Evolutionary conservation across 495 filamentous ascomycete species (phyloP).

Genomic region (Aspergillus affinis): DNA sequence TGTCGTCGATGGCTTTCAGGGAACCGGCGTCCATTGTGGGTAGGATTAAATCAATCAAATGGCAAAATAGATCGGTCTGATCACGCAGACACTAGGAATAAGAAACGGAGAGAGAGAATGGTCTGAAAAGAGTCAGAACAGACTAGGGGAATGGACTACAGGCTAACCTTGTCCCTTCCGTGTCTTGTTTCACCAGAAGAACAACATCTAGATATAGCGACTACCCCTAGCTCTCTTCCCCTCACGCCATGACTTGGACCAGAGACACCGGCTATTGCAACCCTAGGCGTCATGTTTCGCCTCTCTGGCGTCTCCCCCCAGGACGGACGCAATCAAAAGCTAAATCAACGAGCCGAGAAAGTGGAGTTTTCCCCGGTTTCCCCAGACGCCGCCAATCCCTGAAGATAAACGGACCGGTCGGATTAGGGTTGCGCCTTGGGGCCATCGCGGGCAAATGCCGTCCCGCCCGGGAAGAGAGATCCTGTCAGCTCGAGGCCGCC

Average conservation of each 20-base stretch:
- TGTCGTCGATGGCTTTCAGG: neutral
- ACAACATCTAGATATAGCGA: neutral
- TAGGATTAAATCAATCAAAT: neutral
- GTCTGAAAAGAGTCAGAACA: neutral
- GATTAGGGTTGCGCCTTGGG: neutral
- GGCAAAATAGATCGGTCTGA: neutral
- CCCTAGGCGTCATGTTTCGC: neutral
- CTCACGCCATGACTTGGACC: neutral
- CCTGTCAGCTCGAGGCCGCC: neutral
- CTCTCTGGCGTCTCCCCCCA: neutral
- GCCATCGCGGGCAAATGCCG: neutral
- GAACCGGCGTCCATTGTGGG: conserved; percentile 3
- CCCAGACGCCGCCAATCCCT: neutral
- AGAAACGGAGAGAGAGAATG: neutral
- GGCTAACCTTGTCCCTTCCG: neutral
- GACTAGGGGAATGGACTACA: neutral
- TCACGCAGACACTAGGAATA: neutral
- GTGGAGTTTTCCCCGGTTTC: neutral
- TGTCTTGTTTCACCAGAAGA: neutral
- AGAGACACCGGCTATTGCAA: neutral
- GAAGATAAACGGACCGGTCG: neutral
- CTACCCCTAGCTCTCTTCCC: neutral
- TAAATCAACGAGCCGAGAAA: neutral
- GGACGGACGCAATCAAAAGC: neutral
- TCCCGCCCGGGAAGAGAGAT: neutral